phyloP scores from a whole-genome alignment of 2,329 filamentous ascomycete genomes.

The Cladophialophora psammophila region DNA sequence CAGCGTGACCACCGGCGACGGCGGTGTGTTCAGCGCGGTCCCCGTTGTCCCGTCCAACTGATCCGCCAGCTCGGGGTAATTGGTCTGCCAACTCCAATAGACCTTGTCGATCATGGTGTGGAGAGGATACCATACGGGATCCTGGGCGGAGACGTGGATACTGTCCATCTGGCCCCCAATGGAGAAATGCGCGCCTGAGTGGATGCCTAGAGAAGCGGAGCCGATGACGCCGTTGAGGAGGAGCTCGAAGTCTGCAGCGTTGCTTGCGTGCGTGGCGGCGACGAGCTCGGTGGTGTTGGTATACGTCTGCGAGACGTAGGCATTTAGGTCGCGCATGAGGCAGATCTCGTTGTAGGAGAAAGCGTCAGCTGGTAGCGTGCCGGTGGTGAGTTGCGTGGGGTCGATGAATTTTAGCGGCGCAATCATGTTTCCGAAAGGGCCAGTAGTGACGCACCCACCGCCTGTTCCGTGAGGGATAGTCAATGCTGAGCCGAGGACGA shows the following conservation, averaged over 20 bases:
- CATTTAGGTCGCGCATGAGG: constrained; percentile 40
- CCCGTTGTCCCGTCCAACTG: constrained; percentile 37
- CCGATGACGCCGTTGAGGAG: constrained; percentile 40
- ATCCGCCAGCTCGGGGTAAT: constrained; percentile 35
- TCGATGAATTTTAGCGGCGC: constrained; percentile 38
- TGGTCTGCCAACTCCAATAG: constrained; percentile 39
- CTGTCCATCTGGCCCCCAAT: constrained; percentile 40
- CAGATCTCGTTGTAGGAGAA: constrained; percentile 40
- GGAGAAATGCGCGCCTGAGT: constrained; percentile 40
- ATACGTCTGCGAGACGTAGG: constrained; percentile 38
- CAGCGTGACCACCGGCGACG: constrained; percentile 38
- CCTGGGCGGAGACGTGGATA: constrained; percentile 40
- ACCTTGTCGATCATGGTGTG: constrained; percentile 41
- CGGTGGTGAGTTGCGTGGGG: constrained; percentile 32
- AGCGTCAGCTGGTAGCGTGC: constrained; percentile 34
- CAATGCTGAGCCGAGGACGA: constrained; percentile 32
- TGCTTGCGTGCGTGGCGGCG: constrained; percentile 36
- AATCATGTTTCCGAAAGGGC: constrained; percentile 41
- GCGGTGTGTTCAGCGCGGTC: constrained; percentile 39
- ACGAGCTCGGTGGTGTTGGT: constrained; percentile 35
- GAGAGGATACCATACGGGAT: constrained; percentile 41
- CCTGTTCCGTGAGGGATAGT: constrained; percentile 41
- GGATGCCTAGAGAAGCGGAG: constrained; percentile 38
- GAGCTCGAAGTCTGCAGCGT: constrained; percentile 37
- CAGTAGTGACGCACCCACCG: constrained; percentile 42